Evolutionary conservation across 805 yeast genomes (phyloP).

Genomic region (Candida saitoana): DNA sequence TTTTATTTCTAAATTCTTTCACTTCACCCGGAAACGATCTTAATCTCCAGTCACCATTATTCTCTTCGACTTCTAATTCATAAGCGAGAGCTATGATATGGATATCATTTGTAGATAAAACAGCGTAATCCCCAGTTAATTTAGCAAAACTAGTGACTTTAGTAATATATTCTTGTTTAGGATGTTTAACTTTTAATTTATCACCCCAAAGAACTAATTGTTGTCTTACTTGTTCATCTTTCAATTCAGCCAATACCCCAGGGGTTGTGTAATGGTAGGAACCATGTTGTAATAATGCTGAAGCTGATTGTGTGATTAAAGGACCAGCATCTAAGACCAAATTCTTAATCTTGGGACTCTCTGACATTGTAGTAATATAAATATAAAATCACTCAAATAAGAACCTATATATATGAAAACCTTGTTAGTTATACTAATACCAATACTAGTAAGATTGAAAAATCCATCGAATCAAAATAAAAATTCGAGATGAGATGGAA

Average conservation of each 20-base stretch:
- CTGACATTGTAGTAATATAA: neutral
- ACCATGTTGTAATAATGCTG: constrained; percentile 69
- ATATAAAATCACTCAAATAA: too few species aligned
- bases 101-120: constrained; percentile 84
- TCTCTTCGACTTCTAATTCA: constrained; percentile 73
- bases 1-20: constrained; percentile 17
- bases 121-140: constrained; percentile 87
- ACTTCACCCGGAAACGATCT: constrained; percentile 71
- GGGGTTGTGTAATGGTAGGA: constrained; percentile 81
- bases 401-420: too few species aligned
- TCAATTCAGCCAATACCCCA: constrained; percentile 81
- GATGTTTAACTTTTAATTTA: constrained; percentile 67
- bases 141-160: constrained; percentile 73
- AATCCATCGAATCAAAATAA: neutral
- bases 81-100: constrained; percentile 89
- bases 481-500: constrained; percentile 1
- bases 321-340: constrained; percentile 95
- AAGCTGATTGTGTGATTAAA: constrained; percentile 76
- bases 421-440: too few species aligned
- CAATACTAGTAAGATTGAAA: neutral
- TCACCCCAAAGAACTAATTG: constrained; percentile 83
- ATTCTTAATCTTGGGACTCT: constrained; percentile 39
- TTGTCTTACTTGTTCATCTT: constrained; percentile 77
- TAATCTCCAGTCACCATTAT: constrained; percentile 65
- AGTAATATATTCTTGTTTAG: constrained; percentile 58